Evolutionary conservation across 164 flowering plant genomes (phyloP).

Genomic region (Cinnamomum micranthum): DNA sequence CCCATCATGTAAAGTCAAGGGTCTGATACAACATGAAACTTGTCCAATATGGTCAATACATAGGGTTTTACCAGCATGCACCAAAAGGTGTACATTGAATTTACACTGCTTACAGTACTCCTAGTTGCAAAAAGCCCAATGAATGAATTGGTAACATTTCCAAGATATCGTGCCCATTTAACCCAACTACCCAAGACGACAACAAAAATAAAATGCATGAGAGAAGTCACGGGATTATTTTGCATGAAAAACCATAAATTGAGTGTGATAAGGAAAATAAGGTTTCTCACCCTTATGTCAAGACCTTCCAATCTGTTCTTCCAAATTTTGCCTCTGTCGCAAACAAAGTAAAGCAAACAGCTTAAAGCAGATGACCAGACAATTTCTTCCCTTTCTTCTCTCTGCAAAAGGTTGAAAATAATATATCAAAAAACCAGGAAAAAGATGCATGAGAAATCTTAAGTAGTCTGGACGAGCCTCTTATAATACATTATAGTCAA

Average conservation of each 20-base stretch:
- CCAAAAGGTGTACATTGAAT: neutral
- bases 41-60: neutral
- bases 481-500: neutral
- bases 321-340: slow-evolving; percentile 79
- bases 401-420: slow-evolving; percentile 35
- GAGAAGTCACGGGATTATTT: neutral
- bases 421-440: neutral
- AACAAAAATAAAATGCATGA: neutral
- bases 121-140: neutral
- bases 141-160: neutral
- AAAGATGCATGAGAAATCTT: neutral
- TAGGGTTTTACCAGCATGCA: neutral
- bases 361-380: slow-evolving; percentile 96
- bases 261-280: neutral
- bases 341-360: slow-evolving; percentile 83
- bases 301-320: slow-evolving; percentile 78
- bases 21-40: too few relatives aligned
- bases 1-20: too few relatives aligned
- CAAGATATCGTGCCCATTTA: neutral
- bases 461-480: too few relatives aligned
- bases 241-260: neutral
- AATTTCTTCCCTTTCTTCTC: slow-evolving; percentile 86
- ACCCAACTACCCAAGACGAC: neutral
- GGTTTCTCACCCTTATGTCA: slow-evolving; percentile 83
- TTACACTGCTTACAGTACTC: neutral